phyloP scores from a whole-genome alignment of 352 stramenopile genomes.

The Pythium brachiatum region DNA sequence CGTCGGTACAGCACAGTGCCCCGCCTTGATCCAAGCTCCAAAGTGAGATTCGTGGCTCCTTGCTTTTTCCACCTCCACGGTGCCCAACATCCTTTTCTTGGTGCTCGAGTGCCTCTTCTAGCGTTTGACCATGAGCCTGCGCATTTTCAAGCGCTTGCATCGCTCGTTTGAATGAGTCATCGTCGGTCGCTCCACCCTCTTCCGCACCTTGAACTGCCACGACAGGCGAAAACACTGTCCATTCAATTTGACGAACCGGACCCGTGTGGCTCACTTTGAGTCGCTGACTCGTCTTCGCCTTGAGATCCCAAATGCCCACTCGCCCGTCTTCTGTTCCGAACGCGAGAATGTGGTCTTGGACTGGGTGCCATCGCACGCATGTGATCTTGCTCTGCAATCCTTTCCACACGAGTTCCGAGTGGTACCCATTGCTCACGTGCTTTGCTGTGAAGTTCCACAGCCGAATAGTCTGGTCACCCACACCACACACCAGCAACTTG shows the following conservation, averaged over 20 bases:
- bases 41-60: constrained; percentile 28
- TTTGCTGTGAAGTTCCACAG: constrained; percentile 43
- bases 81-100: constrained; percentile 21
- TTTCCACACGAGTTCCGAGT: constrained; percentile 69
- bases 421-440: constrained; percentile 12
- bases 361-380: constrained; percentile 59
- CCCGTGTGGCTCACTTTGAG: constrained; percentile 42
- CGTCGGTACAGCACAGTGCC: constrained; percentile 6
- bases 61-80: not conserved
- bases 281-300: constrained; percentile 49
- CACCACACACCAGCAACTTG: constrained; percentile 40
- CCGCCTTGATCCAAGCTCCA: constrained; percentile 45
- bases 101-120: constrained; percentile 45
- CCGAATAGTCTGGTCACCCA: constrained; percentile 77
- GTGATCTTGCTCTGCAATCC: constrained; percentile 77
- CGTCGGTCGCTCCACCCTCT: not conserved
- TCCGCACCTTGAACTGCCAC: not conserved
- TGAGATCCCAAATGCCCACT: constrained; percentile 54
- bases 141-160: constrained; percentile 52
- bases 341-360: constrained; percentile 45
- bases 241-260: constrained; percentile 46
- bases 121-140: constrained; percentile 39
- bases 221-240: constrained; percentile 19
- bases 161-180: constrained; percentile 22
- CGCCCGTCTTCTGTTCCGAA: constrained; percentile 75